phyloP scores from a whole-genome alignment of 1,284 basidiomycete genomes.

The Trichosporon sp. region DNA sequence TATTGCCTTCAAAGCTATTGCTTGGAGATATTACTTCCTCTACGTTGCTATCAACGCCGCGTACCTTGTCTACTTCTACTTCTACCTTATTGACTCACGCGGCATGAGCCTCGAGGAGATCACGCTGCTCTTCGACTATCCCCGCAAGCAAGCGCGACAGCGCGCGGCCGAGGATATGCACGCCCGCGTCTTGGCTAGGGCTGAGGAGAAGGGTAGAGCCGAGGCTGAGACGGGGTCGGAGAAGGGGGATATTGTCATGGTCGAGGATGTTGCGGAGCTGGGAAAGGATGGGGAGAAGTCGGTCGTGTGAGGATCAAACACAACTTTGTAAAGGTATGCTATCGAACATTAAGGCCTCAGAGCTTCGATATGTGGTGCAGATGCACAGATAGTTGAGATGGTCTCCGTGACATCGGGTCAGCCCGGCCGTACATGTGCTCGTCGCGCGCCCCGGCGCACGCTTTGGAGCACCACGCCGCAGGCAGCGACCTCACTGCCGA shows the following conservation, averaged over 20 bases:
- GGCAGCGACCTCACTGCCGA: too few species aligned
- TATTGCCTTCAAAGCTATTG: constrained; percentile 10
- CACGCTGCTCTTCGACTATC: constrained; percentile 13
- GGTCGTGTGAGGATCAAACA: not conserved
- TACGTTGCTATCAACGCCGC: constrained; percentile 14
- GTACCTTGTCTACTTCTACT: constrained; percentile 12
- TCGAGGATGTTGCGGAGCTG: not conserved
- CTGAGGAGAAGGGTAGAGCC: not conserved
- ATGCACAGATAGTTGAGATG: not conserved
- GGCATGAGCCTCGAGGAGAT: constrained; percentile 15
- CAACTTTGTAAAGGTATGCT: not conserved
- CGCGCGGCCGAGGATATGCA: constrained; percentile 12
- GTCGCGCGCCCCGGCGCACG: too few species aligned
- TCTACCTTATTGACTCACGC: constrained; percentile 13
- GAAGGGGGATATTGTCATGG: not conserved
- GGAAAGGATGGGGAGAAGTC: not conserved
- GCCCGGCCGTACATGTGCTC: too few species aligned
- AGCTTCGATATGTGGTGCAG: too few species aligned
- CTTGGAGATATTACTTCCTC: constrained; percentile 13
- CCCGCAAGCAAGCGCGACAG: constrained; percentile 15
- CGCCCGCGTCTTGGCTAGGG: not conserved
- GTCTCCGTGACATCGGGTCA: too few species aligned
- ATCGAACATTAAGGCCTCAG: too few species aligned
- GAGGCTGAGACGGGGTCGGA: not conserved
- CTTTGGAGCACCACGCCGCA: too few species aligned